Percentiles rank a stretch among this genome's conserved stretches.
These are phyloP conservation scores for Gossypium anomalum DNA, from an alignment of 345 rosid species.

Conservation along the genomic window DNA sequence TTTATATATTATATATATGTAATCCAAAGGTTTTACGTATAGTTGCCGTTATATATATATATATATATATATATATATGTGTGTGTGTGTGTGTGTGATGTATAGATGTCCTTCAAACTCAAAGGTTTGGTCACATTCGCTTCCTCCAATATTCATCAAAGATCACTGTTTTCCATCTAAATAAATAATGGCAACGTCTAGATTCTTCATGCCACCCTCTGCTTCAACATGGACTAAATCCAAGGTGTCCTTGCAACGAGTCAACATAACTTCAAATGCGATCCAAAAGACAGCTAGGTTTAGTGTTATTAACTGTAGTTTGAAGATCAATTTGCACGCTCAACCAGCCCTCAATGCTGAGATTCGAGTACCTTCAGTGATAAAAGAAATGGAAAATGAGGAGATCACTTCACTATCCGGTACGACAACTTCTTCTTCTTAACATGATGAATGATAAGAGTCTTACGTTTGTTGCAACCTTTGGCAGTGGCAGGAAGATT, in stretches of 20 bases:
- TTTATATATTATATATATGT: no score
- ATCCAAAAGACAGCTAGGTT: background rate
- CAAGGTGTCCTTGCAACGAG: background rate
- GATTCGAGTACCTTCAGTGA: background rate
- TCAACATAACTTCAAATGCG: background rate
- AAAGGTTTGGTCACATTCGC: background rate
- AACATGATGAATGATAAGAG: no score
- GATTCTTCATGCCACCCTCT: background rate
- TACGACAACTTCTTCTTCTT: background rate
- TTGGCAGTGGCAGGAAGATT: background rate
- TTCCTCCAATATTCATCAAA: background rate
- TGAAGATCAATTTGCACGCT: background rate
- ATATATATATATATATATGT: no score
- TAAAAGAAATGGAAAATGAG: background rate
- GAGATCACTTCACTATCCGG: background rate
- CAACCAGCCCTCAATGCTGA: background rate
- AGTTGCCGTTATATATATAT: no score
- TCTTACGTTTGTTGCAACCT: background rate
- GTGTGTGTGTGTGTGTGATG: no score
- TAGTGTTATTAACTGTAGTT: background rate
- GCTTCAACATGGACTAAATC: background rate
- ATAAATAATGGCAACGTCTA: background rate
- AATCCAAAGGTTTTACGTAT: no score
- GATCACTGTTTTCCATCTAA: background rate
- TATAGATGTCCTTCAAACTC: background rate